Base-by-base conservation (phyloP, 257 asterid species). In the Gentiana dahurica region DNA sequence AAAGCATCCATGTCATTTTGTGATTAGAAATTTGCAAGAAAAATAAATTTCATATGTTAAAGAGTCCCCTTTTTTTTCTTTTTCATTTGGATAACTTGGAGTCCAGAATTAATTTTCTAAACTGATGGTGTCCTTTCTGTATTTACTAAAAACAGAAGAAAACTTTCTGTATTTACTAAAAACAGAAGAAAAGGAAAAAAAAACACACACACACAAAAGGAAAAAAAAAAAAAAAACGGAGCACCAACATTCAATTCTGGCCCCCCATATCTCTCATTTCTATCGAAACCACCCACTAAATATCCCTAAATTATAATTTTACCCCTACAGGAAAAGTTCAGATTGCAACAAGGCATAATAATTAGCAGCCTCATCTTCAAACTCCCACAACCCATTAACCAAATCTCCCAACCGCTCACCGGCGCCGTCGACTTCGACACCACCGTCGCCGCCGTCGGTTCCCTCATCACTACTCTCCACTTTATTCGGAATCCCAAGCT, bases 351-450 rank as follows among this genome's bases (percentile, higher is more conserved):
- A 4, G 1, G 78, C 49, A 49, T 79, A 79, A 66, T 81, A 84
- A 36, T 81, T 73, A 35, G 89, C 94, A 12, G 87, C 73, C 35
- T 69, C 94, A 71, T 87, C 94, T 62, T 87, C 96, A 35, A 87
- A 61, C 49, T 87, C 94, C 94, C 94, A 87, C 8, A 79, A 54
- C 60, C 91, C 88, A 57, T 75, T 80, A 1, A 58, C 58, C 52
- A 77, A 67, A 47, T 56, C 69, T 43, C 73, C 58, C 3, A 73
- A 61, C 44, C 24, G 24, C 44, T 39, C 44, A 9, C 59, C 53
- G 36, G 69, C 77, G 24, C 24, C 24, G 24, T 24, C 24, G 24
- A 24, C 24, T 24, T 24, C 24, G 24, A 24, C 24, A 24, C 24
- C 24, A 1, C 24, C 44, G 44, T 7, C 44, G 2, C 34, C 68